Evolutionary conservation across 2,329 filamentous ascomycete genomes (phyloP), one percentile per base, ranked within the genome.

Genomic region (Chrysosporium queenslandicum): DNA sequence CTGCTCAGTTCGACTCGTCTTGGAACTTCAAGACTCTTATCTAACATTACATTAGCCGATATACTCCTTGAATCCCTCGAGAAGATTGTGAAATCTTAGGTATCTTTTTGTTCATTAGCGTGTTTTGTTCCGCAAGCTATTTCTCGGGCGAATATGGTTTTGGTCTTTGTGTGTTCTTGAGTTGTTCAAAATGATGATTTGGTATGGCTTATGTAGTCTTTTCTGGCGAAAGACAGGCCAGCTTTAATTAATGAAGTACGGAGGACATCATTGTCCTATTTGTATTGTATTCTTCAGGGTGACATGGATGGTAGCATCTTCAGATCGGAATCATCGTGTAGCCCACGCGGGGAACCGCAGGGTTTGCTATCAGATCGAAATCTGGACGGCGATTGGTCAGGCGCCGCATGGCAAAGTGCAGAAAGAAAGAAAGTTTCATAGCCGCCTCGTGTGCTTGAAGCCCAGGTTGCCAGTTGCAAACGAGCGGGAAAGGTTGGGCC

Each of bases 21-120:
- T 40, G 25, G 25, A 30, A 7, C 47, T 16, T 45, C n/a, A 34
- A 30, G 12, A n/a, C 18, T 4, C 4, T 16, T 40, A 53, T 34
- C 58, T 46, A 42, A 57, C n/a, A 49, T 51, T 47, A 43, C 56
- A 55, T 14, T 56, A 71, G 69, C 85, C 20, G 87, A 95, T 71
- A 82, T 95, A 55, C 73, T 96, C 61, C 69, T 94, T 46, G 87
- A 87, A 61, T 78, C 77, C 21, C 65, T 94, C 59, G 87, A 94
- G 75, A 87, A 85, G 75, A 74, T 89, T 59, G 77, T 82, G 59
- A 79, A 73, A 65, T 59, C 69, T 46, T 73, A 64, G 21, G 29
- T 20, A 21, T 50, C 47, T 12, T 12, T 40, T 52, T 46, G 21
- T 5, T 39, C n/a, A 18, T 46, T 37, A 45, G 39, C 32, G 47